Evolutionary conservation across 192 early-diverging fungal species (phyloP), one percentile per base, ranked within the genome.

Genomic region (Chytriomyces confervae): DNA sequence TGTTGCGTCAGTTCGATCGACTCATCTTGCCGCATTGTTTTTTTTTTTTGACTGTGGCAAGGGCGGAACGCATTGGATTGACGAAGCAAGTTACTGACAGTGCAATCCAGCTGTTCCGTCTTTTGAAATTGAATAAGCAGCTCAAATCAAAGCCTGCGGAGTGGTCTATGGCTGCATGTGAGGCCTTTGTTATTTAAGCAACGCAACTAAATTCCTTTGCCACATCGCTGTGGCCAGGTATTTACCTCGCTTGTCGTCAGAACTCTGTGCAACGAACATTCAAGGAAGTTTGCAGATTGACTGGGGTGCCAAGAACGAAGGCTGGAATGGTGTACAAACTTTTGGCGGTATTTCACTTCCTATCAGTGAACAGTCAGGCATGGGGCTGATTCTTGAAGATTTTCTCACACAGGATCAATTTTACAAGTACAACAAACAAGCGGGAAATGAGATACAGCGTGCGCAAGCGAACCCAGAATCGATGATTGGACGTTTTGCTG

Each of bases 231-330:
- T 18, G 24, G n/a, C 24, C 24, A 36, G 47, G 43, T 76, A 95
- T 98, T 69, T 97, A 93, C 77, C 91, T 98, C 72, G 96, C 94
- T 5, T 98, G 97, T 79, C 86, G 93, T 48, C 91, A 96, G 77
- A 86, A 95, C 77, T 82, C 86, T 36, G 92, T 93, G 1, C 91
- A 90, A 6, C 89, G 97, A 74, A 97, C 97, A 5, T 97, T 97
- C 81, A 94, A 95, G 78, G 96, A 99, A 81, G 95, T 98, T 64
- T 94, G 93, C 74, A 91, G 92, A 2, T 72, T 95, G 67, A 97
- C 95, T 0, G 89, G 91, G 29, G 95, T 99, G 13, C 92, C 94
- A 27, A 96, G 95, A 78, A 97, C 95, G 77, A 95, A 97, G 61
- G 95, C 97, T 83, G 95, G 96, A 1, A 86, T 95, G 49, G 91